Evolutionary conservation across 495 filamentous ascomycete genomes (phyloP).

Genomic region (Aspergillus haitiensis): DNA sequence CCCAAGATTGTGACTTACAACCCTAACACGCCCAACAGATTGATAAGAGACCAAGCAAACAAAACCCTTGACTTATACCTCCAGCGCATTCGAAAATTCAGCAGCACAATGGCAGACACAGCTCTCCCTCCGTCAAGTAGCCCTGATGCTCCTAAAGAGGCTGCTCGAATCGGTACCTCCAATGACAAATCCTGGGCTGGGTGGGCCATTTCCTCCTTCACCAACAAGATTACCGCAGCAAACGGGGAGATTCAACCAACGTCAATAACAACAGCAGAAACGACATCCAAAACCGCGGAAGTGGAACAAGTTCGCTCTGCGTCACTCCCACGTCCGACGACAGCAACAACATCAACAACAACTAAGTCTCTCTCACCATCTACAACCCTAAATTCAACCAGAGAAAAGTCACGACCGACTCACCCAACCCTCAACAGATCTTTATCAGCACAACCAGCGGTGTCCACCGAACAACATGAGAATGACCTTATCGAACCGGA

Average conservation of each 20-base stretch:
- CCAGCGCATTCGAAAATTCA: conserved; percentile 76
- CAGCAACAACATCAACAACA: conserved; percentile 10
- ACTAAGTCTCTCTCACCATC: conserved; percentile 46
- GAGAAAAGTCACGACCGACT: conserved; percentile 39
- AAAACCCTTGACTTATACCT: conserved; percentile 92
- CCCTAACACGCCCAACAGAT: conserved; percentile 31
- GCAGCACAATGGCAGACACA: conserved; percentile 76
- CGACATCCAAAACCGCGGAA: conserved; percentile 27
- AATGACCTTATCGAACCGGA: conserved; percentile 43
- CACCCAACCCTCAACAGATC: conserved; percentile 43
- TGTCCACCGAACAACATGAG: conserved; percentile 42
- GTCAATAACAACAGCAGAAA: conserved; percentile 21
- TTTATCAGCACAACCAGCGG: conserved; percentile 39
- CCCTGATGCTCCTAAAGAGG: conserved; percentile 40
- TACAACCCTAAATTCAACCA: conserved; percentile 40
- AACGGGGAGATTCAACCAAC: conserved; percentile 77
- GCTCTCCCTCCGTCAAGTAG: conserved; percentile 53
- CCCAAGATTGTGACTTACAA: background rate
- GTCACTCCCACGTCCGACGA: conserved; percentile 47
- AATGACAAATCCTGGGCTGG: conserved; percentile 81
- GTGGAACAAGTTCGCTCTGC: conserved; percentile 42
- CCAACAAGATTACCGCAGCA: conserved; percentile 82
- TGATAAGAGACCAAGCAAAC: conserved; percentile 85
- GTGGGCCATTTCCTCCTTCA: conserved; percentile 99
- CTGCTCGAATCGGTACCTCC: conserved; percentile 72